Conservation (phyloP, 1,284 basidiomycete species). For the Phellopilus nigrolimitatus region DNA sequence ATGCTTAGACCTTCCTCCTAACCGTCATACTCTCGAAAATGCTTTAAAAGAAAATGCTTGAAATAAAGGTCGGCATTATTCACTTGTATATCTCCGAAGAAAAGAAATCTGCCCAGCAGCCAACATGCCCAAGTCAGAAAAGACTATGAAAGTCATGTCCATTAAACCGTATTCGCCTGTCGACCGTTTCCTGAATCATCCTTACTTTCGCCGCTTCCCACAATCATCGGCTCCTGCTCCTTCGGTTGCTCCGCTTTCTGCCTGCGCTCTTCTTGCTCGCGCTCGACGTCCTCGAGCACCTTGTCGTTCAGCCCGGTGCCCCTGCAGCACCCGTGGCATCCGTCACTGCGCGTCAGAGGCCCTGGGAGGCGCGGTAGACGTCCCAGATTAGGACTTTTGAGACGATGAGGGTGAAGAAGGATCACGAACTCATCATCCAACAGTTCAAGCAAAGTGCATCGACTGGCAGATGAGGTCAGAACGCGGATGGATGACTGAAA, state of each 20-base stretch:
- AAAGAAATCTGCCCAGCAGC: too few relatives aligned
- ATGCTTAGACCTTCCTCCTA: too few relatives aligned
- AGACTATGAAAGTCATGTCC: too few relatives aligned
- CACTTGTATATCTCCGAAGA: too few relatives aligned
- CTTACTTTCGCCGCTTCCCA: neutral
- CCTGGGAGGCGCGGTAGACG: neutral
- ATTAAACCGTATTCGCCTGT: too few relatives aligned
- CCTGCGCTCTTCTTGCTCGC: constrained; percentile 11
- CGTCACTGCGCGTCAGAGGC: constrained; percentile 6
- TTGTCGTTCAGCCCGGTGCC: neutral
- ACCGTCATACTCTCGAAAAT: too few relatives aligned
- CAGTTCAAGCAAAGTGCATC: constrained; percentile 6
- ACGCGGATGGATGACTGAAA: neutral
- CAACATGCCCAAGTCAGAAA: too few relatives aligned
- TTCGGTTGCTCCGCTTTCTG: neutral
- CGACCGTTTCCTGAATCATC: neutral
- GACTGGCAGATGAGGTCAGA: constrained; percentile 5
- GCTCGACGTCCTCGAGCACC: constrained; percentile 17
- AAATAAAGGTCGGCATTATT: too few relatives aligned
- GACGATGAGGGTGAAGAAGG: neutral
- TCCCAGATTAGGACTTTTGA: neutral
- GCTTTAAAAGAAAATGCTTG: too few relatives aligned
- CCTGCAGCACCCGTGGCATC: constrained; percentile 7
- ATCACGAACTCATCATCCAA: constrained; percentile 14
- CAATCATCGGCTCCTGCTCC: constrained; percentile 3